Evolutionary conservation across 2,329 filamentous ascomycete genomes (phyloP), one percentile per base, ranked within the genome.

Genomic region (Purpureocillium takamizusanense): DNA sequence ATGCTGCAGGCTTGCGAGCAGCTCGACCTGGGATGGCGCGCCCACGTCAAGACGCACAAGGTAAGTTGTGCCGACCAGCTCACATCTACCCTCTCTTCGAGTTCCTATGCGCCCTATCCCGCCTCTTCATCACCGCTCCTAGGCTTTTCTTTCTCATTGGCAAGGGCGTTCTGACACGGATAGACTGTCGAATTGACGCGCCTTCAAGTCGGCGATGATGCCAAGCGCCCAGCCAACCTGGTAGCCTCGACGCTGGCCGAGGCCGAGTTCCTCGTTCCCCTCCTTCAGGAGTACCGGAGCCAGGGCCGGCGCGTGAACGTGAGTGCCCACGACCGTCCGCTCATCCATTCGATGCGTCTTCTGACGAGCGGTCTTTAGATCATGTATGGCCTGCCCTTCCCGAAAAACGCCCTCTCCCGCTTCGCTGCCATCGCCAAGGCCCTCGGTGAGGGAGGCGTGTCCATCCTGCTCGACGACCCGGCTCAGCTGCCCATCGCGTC

Each of bases 1-100:
- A 89, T 92, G 83, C 72, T 87, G 7, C 65, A 77, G 11, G 74
- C 83, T 1, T 71, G 74, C 12, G 56, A 70, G 31, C 61, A 62
- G 36, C 60, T 89, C 12, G 66, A 70, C 0, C 66, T 89, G 17
- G 72, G 70, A 7, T 90, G 86, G 65, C 69, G 86, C 42, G 80
- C 82, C 1, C 86, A 92, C 56, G 77, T 90, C 42, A 92, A 92
- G 62, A 88, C 83, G 16, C 86, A 92, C 58, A 92, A 92, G 66
- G 82, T 81, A 25, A 6, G 21, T 25, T 25, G 21, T 25, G 21
- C 21, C 21, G 21, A 25, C 21, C 10, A 25, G n/a, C n/a, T n/a
- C n/a, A n/a, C n/a, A n/a, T n/a, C n/a, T n/a, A n/a, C n/a, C n/a
- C n/a, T n/a, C n/a, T n/a, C n/a, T n/a, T n/a, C n/a, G n/a, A n/a